A percentile compares a stretch with the other conserved stretches of the same genome.
phyloP scores from a whole-genome alignment of 306 rosid species.

The Vicia sativa region DNA sequence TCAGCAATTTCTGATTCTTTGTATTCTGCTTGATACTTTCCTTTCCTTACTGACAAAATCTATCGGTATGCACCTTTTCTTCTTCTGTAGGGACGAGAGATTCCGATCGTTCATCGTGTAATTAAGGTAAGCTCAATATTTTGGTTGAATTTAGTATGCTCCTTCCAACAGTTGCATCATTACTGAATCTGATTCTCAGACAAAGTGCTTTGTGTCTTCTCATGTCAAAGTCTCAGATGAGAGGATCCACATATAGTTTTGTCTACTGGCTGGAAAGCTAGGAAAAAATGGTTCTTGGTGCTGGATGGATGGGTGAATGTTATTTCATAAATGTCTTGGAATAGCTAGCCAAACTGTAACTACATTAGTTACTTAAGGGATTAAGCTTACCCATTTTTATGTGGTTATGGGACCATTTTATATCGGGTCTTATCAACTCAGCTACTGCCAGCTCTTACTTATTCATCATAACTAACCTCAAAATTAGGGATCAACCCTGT shows the following conservation, averaged over 20 bases:
- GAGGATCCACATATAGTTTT: not conserved
- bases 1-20: conserved; percentile 8
- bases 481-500: not conserved
- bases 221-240: not conserved
- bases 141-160: not conserved
- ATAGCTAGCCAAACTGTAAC: conserved; percentile 6
- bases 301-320: not conserved
- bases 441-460: not conserved
- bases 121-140: conserved; percentile 62
- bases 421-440: not conserved
- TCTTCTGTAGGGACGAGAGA: conserved; percentile 81
- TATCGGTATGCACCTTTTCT: conserved; percentile 20
- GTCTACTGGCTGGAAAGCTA: not conserved
- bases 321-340: conserved; percentile 4
- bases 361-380: not conserved
- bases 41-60: conserved; percentile 16
- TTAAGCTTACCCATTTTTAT: conserved; percentile 3
- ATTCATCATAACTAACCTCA: not conserved
- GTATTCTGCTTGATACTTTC: conserved; percentile 5
- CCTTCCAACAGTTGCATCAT: conserved; percentile 11
- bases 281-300: not conserved
- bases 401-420: conserved; percentile 3
- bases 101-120: conserved; percentile 95
- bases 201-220: not conserved
- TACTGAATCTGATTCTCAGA: not conserved